Percentiles rank a stretch among this genome's conserved stretches.
Evolutionary conservation across 2,329 filamentous ascomycete species (phyloP).

Genomic region (Colletotrichum sp.): DNA sequence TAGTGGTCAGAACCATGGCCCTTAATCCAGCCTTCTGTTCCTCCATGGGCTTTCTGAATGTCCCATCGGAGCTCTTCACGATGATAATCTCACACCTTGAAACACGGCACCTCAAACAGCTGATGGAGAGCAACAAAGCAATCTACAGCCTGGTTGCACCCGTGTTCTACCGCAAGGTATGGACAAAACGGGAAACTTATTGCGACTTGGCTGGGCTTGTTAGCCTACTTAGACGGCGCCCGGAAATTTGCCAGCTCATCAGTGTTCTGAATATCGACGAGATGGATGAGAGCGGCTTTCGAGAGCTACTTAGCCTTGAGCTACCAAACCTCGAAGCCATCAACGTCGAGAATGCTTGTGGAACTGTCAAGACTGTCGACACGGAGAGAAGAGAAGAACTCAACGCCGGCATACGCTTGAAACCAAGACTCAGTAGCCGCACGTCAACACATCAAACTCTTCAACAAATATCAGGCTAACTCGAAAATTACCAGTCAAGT

Average conservation of each 20-base stretch:
- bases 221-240: rapidly evolving
- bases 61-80: rapidly evolving
- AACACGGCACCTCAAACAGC: not conserved
- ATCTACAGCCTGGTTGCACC: rapidly evolving
- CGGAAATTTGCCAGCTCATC: rapidly evolving
- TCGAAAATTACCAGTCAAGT: not conserved
- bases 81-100: rapidly evolving
- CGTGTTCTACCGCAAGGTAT: rapidly evolving
- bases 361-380: not conserved
- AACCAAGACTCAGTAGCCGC: not conserved
- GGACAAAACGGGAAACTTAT: not conserved
- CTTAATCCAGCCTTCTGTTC: not conserved
- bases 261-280: rapidly evolving
- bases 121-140: not conserved
- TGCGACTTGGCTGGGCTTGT: rapidly evolving
- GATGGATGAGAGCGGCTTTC: rapidly evolving
- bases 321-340: rapidly evolving
- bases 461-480: not conserved
- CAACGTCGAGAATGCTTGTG: rapidly evolving
- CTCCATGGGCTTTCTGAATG: rapidly evolving
- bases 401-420: not conserved
- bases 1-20: not conserved
- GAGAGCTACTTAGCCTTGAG: rapidly evolving
- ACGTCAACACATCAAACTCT: not conserved
- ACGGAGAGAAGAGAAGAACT: not conserved